Conservation (phyloP, 495 filamentous ascomycete species). For the Entonaema liquescens region DNA sequence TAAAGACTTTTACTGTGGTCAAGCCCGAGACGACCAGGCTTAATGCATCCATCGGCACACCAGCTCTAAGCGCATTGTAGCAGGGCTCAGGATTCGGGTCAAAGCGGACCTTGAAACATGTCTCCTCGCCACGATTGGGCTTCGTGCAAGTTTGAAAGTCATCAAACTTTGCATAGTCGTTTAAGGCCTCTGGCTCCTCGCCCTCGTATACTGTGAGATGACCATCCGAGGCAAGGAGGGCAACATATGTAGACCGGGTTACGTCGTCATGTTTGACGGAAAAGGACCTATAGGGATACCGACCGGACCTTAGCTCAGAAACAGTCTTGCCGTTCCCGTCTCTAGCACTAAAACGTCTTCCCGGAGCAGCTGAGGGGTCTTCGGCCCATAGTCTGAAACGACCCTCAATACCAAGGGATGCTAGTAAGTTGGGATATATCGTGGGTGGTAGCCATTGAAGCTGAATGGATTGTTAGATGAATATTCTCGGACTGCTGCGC, state of each 20-base stretch:
- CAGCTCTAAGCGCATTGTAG: constrained; percentile 77
- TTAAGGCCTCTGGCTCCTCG: constrained; percentile 80
- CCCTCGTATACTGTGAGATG: constrained; percentile 84
- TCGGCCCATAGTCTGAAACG: constrained; percentile 91
- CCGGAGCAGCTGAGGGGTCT: constrained; percentile 77
- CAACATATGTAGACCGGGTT: constrained; percentile 77
- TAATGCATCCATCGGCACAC: constrained; percentile 75
- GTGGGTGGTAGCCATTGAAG: constrained; percentile 77
- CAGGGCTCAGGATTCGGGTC: constrained; percentile 83
- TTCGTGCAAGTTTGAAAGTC: constrained; percentile 68
- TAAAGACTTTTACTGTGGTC: constrained; percentile 79
- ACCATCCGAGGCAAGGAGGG: constrained; percentile 82
- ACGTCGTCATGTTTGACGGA: constrained; percentile 78
- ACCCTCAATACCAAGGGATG: constrained; percentile 82
- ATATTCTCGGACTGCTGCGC: neutral
- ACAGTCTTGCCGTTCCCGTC: constrained; percentile 49
- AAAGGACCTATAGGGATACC: constrained; percentile 70
- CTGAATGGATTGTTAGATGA: constrained; percentile 50
- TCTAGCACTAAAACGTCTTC: constrained; percentile 74
- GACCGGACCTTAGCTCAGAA: constrained; percentile 55
- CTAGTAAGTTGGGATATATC: constrained; percentile 65
- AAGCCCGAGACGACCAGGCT: constrained; percentile 85
- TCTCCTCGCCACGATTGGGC: constrained; percentile 78
- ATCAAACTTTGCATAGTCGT: constrained; percentile 78
- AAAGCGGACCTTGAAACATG: constrained; percentile 83